phyloP scores from a whole-genome alignment of 306 rosid genomes.

The Phaseolus lunatus region DNA sequence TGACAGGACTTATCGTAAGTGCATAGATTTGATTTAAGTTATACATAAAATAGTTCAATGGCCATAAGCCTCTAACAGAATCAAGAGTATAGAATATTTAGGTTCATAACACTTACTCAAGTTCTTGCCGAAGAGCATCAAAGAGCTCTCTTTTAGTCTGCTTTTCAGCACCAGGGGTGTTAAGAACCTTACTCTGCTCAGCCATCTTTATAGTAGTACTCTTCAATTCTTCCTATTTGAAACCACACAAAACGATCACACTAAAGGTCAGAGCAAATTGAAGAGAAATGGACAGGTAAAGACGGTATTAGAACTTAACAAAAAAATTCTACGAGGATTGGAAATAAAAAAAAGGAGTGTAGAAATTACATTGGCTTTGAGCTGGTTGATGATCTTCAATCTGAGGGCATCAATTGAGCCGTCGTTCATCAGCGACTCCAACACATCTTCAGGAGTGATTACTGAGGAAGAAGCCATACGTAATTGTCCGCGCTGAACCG shows the following conservation, averaged over 20 bases:
- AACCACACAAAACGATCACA: conserved; percentile 14
- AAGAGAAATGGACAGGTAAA: not conserved
- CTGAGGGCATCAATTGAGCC: conserved; percentile 91
- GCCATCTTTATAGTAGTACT: conserved; percentile 90
- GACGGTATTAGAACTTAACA: not conserved
- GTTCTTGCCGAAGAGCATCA: conserved; percentile 86
- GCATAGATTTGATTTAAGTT: not conserved
- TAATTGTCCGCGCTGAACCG: not conserved
- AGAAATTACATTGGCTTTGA: conserved; percentile 83
- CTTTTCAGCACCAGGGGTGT: conserved; percentile 94
- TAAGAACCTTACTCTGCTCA: conserved; percentile 91
- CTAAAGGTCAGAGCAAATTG: not conserved
- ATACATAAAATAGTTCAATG: not conserved
- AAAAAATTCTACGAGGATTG: not conserved
- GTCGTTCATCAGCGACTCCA: conserved; percentile 91
- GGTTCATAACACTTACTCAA: conserved; percentile 65
- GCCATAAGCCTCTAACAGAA: not conserved
- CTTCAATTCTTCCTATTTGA: conserved; percentile 83
- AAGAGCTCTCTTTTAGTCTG: conserved; percentile 95
- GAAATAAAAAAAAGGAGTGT: not conserved
- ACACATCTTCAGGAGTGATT: conserved; percentile 83
- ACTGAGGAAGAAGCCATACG: conserved; percentile 72
- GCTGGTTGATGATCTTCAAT: conserved; percentile 97
- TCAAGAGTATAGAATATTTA: not conserved
- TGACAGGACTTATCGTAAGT: not conserved